These are phyloP conservation scores for Azolla pinnata DNA, from an alignment of 75 land plant species.

Conservation along the genomic window DNA sequence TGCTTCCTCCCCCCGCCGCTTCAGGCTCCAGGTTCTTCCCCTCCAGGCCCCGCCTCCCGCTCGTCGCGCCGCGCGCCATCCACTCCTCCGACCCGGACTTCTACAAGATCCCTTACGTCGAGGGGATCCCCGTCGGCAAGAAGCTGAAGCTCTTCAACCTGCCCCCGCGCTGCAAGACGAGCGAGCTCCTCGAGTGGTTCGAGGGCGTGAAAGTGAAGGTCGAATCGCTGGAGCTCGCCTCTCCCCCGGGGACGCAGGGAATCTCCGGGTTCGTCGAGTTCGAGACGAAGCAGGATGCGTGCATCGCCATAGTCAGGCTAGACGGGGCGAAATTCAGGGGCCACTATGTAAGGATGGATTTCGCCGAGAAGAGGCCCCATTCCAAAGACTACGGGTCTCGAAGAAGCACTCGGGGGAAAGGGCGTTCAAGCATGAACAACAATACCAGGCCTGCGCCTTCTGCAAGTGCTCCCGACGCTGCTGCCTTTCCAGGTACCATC, in stretches of 20 bases:
- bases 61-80: too few species aligned
- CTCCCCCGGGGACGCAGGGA: not conserved
- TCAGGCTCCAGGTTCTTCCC: too few species aligned
- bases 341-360: slow-evolving; percentile 5
- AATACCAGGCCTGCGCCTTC: not conserved
- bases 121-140: slow-evolving; percentile 4
- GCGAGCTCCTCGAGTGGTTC: slow-evolving; percentile 6
- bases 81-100: slow-evolving; percentile 4
- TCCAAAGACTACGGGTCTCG: not conserved
- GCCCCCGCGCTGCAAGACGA: not conserved
- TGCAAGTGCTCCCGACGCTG: too few species aligned
- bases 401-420: not conserved
- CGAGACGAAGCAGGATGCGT: slow-evolving; percentile 5
- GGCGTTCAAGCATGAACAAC: not conserved
- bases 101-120: not conserved
- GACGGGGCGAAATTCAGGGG: slow-evolving; percentile 5
- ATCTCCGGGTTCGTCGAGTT: slow-evolving; percentile 3
- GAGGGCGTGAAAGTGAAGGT: not conserved
- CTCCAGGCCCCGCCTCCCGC: too few species aligned
- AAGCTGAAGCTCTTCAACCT: slow-evolving; percentile 5
- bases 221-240: not conserved
- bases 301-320: slow-evolving; percentile 7
- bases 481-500: too few species aligned
- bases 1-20: too few species aligned
- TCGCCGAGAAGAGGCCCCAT: slow-evolving; percentile 3